phyloP scores from a whole-genome alignment of 371 early-diverging fungal species.

The Mucor circinelloides region DNA sequence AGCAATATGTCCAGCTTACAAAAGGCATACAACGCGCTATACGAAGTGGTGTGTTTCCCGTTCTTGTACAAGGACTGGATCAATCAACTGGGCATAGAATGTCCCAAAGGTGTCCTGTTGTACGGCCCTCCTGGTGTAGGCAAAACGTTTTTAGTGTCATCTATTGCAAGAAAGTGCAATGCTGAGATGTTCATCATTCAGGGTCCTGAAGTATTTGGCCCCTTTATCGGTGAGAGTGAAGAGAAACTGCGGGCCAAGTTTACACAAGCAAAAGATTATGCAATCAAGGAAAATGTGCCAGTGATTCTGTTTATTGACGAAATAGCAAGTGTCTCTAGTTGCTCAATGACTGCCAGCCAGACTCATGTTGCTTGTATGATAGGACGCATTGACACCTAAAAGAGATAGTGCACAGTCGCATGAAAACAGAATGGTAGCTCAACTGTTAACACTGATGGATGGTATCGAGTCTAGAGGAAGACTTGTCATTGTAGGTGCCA shows the following conservation, averaged over 20 bases:
- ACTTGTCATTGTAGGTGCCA: conserved; percentile 95
- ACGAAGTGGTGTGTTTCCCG: conserved; percentile 82
- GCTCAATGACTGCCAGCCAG: not conserved
- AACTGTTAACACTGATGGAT: conserved; percentile 97
- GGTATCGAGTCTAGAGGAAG: conserved; percentile 72
- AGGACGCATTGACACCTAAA: conserved; percentile 94
- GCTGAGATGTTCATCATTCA: conserved; percentile 71
- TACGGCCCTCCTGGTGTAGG: conserved; percentile 98
- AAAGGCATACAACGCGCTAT: conserved; percentile 65
- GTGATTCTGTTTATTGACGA: conserved; percentile 99
- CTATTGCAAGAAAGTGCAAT: conserved; percentile 60
- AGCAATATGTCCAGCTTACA: conserved; percentile 45
- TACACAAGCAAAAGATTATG: conserved; percentile 68
- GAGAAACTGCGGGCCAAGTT: conserved; percentile 83
- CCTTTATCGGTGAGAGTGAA: conserved; percentile 96
- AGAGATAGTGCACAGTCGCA: conserved; percentile 78
- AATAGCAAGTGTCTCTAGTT: conserved; percentile 62
- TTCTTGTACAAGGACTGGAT: conserved; percentile 71
- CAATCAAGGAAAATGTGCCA: conserved; percentile 46
- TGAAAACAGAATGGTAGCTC: conserved; percentile 94
- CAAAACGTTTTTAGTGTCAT: conserved; percentile 83
- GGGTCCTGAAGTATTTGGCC: conserved; percentile 92
- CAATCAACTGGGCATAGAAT: conserved; percentile 69
- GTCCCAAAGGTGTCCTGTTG: conserved; percentile 87
- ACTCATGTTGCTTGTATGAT: not conserved